Conservation (phyloP, 2,329 filamentous ascomycete species). For the Lasiodiplodia citricola region DNA sequence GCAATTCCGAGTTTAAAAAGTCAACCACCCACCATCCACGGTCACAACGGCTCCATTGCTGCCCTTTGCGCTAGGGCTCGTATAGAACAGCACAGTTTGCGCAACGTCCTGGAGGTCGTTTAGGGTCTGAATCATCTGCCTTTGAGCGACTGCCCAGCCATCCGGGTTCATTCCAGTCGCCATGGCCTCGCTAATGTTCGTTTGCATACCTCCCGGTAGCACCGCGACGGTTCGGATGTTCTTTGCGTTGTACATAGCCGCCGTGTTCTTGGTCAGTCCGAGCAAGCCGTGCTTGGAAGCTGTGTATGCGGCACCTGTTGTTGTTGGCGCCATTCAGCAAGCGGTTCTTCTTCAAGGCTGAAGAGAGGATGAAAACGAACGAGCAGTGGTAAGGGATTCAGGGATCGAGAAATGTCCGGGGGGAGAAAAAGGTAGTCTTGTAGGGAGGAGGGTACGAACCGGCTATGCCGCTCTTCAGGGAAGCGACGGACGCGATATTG, state of each 20-base stretch:
- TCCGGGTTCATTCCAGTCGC: slow-evolving; percentile 35
- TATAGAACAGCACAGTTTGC: slow-evolving; percentile 39
- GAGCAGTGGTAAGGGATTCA: no score
- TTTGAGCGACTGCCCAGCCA: slow-evolving; percentile 31
- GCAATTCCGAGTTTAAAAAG: slow-evolving; percentile 5
- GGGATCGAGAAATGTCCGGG: neutral
- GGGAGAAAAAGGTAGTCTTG: neutral
- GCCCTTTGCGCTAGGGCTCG: slow-evolving; percentile 37
- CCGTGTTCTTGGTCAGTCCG: slow-evolving; percentile 55
- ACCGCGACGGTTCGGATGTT: slow-evolving; percentile 54
- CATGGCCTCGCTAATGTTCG: slow-evolving; percentile 58
- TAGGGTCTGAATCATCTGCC: slow-evolving; percentile 32
- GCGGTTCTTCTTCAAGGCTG: neutral
- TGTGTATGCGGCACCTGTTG: slow-evolving; percentile 51
- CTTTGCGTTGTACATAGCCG: slow-evolving; percentile 53
- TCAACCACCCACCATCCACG: slow-evolving; percentile 25
- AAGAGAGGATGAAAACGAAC: no score
- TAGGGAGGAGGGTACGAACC: neutral
- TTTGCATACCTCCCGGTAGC: slow-evolving; percentile 45
- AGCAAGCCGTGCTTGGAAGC: slow-evolving; percentile 53
- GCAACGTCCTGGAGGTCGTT: slow-evolving; percentile 39
- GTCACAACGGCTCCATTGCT: slow-evolving; percentile 38
- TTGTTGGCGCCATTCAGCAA: neutral
- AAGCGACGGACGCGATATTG: slow-evolving; percentile 49
- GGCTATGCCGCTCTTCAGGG: neutral